Evolutionary conservation across 257 asterid species (phyloP).

Genomic region (Handroanthus guayacan): DNA sequence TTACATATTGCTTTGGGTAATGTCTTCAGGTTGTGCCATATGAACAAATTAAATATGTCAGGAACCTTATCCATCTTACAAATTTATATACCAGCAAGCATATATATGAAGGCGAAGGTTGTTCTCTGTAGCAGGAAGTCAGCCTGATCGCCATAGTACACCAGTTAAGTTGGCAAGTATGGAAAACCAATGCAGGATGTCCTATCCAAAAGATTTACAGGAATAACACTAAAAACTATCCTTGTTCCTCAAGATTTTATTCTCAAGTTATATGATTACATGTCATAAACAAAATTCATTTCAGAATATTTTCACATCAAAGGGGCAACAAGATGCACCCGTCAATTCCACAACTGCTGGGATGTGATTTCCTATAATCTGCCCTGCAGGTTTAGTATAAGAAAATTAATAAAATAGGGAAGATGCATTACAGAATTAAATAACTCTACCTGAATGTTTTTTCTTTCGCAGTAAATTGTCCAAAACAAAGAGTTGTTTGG

Average conservation of each 20-base stretch:
- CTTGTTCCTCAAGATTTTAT: neutral
- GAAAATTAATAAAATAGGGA: neutral
- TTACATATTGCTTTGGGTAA: conserved; percentile 14
- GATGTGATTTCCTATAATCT: too few relatives aligned
- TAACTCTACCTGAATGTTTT: conserved; percentile 67
- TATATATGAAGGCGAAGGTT: neutral
- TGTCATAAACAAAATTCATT: too few relatives aligned
- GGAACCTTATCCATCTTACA: neutral
- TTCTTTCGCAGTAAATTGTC: conserved; percentile 90
- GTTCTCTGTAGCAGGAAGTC: conserved; percentile 24
- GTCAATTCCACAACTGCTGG: too few relatives aligned
- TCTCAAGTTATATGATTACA: neutral
- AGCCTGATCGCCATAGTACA: conserved; percentile 2
- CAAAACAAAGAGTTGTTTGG: conserved; percentile 85
- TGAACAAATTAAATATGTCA: neutral
- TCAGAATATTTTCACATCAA: neutral
- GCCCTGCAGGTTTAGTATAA: too few relatives aligned
- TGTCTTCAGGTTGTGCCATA: neutral
- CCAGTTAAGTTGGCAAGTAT: neutral
- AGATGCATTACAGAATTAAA: neutral
- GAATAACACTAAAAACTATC: neutral
- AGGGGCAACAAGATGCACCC: neutral
- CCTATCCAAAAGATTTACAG: neutral
- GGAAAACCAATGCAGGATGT: neutral
- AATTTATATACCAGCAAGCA: neutral